Base-by-base conservation (phyloP, 108 stramenopile genomes). In the Poteriospumella lacustris region DNA sequence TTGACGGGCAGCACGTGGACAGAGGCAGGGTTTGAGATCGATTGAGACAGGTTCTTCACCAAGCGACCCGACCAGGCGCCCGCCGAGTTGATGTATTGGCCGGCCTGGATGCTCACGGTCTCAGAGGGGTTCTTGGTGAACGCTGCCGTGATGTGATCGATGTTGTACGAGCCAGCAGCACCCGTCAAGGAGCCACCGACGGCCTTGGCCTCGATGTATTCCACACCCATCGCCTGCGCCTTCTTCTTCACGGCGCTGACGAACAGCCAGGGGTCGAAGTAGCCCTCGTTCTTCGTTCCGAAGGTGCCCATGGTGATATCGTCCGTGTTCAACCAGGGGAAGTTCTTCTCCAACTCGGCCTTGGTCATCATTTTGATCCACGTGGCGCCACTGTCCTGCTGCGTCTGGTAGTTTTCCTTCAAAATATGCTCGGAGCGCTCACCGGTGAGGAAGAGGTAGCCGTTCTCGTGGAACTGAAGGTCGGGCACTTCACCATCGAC, bases 181-280 rank as follows among this genome's bases (percentile, higher is more conserved):
- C 39, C 62, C 59, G 79, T 59, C 42, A 79, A 64, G 33, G 24
- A 40, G 2, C 80, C 79, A 34, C 31, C 24, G n/a, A 85, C 73
- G 0, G 86, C 83, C 69, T 28, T 43, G 28, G 83, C 90, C 52
- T 79, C 62, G 24, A 81, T 47, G 69, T 87, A 84, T 0, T 44
- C 76, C 1, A 90, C 87, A 26, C 88, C 88, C 47, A 85, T 19
- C 41, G 58, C 76, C 24, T 47, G 44, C 52, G 79, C 83, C 79
- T 90, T 90, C 44, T 62, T 40, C 77, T 81, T 88, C 58, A 89
- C 79, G 0, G 72, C 84, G 34, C 77, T 80, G 15, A 91, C 39
- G 26, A 87, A 76, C 2, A 83, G 80, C 89, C 87, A 88, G 44
- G 90, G 90, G 84, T 91, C 90, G 72, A 89, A 91, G 88, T 88